Conservation (phyloP, 2,329 filamentous ascomycete species). For the Sporothrix humicola region DNA sequence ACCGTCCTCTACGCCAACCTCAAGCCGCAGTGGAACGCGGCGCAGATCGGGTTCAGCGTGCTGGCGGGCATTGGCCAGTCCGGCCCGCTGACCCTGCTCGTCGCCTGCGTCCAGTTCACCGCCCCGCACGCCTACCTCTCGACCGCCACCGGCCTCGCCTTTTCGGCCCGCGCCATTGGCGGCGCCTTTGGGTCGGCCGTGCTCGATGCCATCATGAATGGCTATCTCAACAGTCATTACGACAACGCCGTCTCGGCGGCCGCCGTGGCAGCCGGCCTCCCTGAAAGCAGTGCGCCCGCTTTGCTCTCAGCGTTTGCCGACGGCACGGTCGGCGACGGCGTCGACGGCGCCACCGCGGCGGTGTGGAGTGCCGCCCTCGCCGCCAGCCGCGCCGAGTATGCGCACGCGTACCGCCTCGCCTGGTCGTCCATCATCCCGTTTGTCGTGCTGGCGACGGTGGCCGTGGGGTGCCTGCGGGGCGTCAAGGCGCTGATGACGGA, state of each 20-base stretch:
- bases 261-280: conserved; percentile 52
- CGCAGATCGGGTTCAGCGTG: conserved; percentile 56
- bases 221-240: conserved; percentile 51
- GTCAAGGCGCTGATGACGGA: conserved; percentile 61
- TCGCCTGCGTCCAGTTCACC: conserved; percentile 59
- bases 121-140: conserved; percentile 59
- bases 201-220: conserved; percentile 58
- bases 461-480: conserved; percentile 52
- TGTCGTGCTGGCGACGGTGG: conserved; percentile 54
- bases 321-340: conserved; percentile 43
- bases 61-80: conserved; percentile 56
- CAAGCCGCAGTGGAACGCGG: conserved; percentile 50
- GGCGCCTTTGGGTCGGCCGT: conserved; percentile 60
- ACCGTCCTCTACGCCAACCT: conserved; percentile 55
- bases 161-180: conserved; percentile 59
- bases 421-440: conserved; percentile 60
- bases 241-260: conserved; percentile 49
- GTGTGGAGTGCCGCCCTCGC: conserved; percentile 48
- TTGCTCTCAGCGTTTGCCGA: conserved; percentile 49
- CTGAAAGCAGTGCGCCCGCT: conserved; percentile 45
- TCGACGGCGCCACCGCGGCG: conserved; percentile 47
- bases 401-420: conserved; percentile 55
- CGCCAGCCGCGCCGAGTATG: conserved; percentile 54
- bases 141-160: conserved; percentile 59
- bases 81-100: conserved; percentile 56